Conservation (phyloP, 2,329 filamentous ascomycete genomes). For the Fusarium cicatricum region DNA sequence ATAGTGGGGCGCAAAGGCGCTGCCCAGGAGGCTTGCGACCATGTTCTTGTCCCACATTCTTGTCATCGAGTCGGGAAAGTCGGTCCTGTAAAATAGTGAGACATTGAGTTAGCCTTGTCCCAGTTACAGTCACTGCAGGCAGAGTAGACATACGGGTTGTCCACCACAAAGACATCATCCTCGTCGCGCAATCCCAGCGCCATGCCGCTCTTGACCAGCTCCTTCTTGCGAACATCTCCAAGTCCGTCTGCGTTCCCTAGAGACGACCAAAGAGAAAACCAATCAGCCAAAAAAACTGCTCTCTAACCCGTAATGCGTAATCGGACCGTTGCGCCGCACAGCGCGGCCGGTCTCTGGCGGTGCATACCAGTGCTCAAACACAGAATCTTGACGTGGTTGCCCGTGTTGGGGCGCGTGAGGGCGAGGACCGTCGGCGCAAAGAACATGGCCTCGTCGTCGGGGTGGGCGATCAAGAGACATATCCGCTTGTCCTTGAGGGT, state of each 20-base stretch:
- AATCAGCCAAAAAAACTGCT: conserved; percentile 31
- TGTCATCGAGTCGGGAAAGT: conserved; percentile 92
- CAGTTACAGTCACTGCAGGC: background rate
- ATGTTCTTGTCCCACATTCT: conserved; percentile 75
- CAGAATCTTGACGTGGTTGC: conserved; percentile 93
- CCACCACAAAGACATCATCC: conserved; percentile 86
- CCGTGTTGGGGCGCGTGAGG: conserved; percentile 79
- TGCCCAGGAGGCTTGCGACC: conserved; percentile 74
- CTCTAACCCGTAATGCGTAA: conserved; percentile 10
- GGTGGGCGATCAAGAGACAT: conserved; percentile 92
- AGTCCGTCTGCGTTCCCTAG: conserved; percentile 85
- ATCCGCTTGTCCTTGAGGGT: conserved; percentile 83
- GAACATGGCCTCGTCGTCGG: conserved; percentile 99
- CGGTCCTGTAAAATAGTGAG: conserved; percentile 45
- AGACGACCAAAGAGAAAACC: conserved; percentile 18
- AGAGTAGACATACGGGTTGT: conserved; percentile 67
- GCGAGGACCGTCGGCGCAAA: conserved; percentile 89
- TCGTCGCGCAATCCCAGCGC: conserved; percentile 76
- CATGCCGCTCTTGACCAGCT: conserved; percentile 82
- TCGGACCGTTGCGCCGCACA: conserved; percentile 19
- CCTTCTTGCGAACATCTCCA: conserved; percentile 81
- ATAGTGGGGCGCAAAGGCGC: conserved; percentile 76
- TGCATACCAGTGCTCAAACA: conserved; percentile 82
- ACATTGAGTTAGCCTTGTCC: conserved; percentile 5
- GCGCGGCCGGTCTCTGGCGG: conserved; percentile 14